phyloP scores from a whole-genome alignment of 2,329 filamentous ascomycete genomes.

The Fusarium sacchari region DNA sequence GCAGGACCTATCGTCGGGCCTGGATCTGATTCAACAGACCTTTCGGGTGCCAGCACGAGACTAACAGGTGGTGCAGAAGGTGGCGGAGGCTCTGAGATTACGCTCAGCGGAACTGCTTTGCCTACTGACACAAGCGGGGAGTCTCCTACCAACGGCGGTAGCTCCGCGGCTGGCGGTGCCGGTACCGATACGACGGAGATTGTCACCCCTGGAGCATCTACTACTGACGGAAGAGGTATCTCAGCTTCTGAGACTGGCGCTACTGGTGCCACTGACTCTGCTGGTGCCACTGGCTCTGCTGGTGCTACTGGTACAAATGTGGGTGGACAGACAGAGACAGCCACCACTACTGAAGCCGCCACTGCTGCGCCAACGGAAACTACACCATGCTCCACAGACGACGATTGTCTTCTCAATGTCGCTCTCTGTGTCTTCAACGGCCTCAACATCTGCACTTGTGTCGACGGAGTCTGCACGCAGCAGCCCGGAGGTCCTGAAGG shows the following conservation, averaged over 20 bases:
- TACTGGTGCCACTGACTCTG: background rate
- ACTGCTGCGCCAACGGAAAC: background rate
- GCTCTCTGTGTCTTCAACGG: conserved; percentile 2
- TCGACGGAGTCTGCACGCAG: conserved; percentile 9
- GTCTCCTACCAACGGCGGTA: background rate
- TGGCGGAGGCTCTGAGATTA: background rate
- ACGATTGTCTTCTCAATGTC: background rate
- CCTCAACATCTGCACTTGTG: conserved; percentile 6
- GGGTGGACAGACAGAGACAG: background rate
- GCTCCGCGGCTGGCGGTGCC: background rate
- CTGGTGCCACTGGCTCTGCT: background rate
- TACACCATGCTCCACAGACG: background rate
- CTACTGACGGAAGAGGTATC: background rate
- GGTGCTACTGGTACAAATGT: background rate
- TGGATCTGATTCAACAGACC: background rate
- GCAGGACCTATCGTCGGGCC: background rate
- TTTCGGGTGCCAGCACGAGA: background rate
- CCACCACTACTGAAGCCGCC: background rate
- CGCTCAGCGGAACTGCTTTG: background rate
- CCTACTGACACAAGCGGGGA: background rate
- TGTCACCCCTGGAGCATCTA: background rate
- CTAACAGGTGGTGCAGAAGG: background rate
- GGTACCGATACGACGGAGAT: background rate
- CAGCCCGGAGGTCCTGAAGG: background rate
- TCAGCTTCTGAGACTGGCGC: background rate